Evolutionary conservation across 495 filamentous ascomycete species (phyloP).

Genomic region (Penicillium crystallinum): DNA sequence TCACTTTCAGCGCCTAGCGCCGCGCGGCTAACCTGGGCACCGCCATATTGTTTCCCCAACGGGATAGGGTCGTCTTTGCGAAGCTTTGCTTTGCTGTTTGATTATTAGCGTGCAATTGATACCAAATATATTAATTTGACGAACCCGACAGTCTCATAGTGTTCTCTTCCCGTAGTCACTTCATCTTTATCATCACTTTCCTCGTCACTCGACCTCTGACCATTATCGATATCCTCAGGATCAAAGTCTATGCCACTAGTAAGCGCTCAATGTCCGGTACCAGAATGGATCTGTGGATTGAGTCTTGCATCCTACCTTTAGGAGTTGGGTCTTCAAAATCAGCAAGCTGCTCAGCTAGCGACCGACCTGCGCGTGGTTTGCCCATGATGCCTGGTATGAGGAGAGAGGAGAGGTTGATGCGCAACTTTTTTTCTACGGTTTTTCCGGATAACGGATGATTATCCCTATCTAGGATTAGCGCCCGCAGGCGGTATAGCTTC

Average conservation of each 20-base stretch:
- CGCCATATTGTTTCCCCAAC: constrained; percentile 75
- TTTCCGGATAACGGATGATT: constrained; percentile 32
- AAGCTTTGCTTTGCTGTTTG: constrained; percentile 71
- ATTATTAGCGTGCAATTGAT: constrained; percentile 4
- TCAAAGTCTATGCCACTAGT: constrained; percentile 65
- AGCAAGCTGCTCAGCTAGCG: constrained; percentile 61
- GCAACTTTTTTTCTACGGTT: constrained; percentile 27
- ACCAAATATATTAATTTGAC: constrained; percentile 11
- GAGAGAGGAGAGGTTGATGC: constrained; percentile 8
- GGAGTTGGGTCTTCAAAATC: constrained; percentile 59
- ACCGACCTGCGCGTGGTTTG: constrained; percentile 25
- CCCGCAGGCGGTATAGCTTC: background rate
- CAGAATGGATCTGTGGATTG: background rate
- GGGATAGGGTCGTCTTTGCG: constrained; percentile 60
- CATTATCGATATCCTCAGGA: constrained; percentile 67
- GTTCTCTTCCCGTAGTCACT: constrained; percentile 61
- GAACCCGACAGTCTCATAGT: constrained; percentile 80
- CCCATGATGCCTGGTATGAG: constrained; percentile 18
- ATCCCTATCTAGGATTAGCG: constrained; percentile 10
- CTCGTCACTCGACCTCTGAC: constrained; percentile 48
- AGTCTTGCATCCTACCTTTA: constrained; percentile 42
- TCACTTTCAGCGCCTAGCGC: constrained; percentile 51
- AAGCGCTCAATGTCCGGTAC: constrained; percentile 4
- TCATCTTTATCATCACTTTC: constrained; percentile 37
- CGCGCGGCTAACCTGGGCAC: constrained; percentile 70